These are phyloP conservation scores for Neoascochyta sp. DNA, from an alignment of 2,329 filamentous ascomycete species.

Conservation along the genomic window DNA sequence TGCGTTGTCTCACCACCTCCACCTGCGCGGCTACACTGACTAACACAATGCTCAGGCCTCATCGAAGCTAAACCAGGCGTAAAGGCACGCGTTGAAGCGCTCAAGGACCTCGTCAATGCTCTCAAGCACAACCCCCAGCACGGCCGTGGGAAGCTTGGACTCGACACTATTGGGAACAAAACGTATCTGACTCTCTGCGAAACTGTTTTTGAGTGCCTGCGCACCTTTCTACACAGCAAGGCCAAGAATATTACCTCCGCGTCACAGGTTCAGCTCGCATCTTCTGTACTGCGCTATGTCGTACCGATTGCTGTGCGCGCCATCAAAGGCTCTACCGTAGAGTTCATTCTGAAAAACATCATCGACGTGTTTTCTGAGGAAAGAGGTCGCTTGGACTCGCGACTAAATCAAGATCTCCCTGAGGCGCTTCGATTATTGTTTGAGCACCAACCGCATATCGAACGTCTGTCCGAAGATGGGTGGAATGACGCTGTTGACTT, in stretches of 20 bases:
- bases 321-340: conserved; percentile 73
- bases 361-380: conserved; percentile 65
- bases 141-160: conserved; percentile 44
- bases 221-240: conserved; percentile 53
- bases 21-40: too few species aligned
- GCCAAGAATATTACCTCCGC: conserved; percentile 36
- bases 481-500: conserved; percentile 72
- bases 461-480: conserved; percentile 65
- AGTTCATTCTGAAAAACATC: conserved; percentile 76
- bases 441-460: conserved; percentile 70
- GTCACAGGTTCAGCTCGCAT: conserved; percentile 63
- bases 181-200: conserved; percentile 81
- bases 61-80: conserved; percentile 26
- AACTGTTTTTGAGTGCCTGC: conserved; percentile 66
- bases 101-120: conserved; percentile 55
- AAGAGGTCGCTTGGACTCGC: conserved; percentile 62
- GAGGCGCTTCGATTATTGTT: conserved; percentile 71
- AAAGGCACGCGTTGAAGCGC: conserved; percentile 49
- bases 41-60: too few species aligned
- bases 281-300: conserved; percentile 66
- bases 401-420: conserved; percentile 71
- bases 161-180: conserved; percentile 62
- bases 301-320: conserved; percentile 66
- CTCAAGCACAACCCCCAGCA: conserved; percentile 54
- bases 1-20: too few species aligned